A percentile compares a stretch with the other conserved stretches of the same genome.
Evolutionary conservation across 108 stramenopile species (phyloP).

Genomic region (Bacterosira constricta): DNA sequence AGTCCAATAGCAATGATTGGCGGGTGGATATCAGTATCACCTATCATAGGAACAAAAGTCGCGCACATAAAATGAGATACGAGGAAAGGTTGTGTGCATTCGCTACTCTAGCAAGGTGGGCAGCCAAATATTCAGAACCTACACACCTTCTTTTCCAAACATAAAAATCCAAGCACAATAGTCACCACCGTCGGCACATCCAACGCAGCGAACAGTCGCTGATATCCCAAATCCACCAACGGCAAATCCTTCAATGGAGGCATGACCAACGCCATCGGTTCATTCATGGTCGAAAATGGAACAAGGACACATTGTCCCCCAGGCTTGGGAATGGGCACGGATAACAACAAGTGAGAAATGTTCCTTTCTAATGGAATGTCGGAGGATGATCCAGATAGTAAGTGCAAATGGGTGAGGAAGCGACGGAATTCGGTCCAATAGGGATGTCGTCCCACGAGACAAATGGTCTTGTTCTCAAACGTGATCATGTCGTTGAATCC

Average conservation of each 20-base stretch:
- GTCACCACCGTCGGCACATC: constrained; percentile 87
- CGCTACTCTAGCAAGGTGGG: too few relatives aligned
- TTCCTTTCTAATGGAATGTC: constrained; percentile 80
- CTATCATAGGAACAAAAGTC: constrained; percentile 15
- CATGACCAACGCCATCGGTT: constrained; percentile 75
- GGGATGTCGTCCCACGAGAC: constrained; percentile 79
- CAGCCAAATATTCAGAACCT: background rate
- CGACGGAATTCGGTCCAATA: constrained; percentile 89
- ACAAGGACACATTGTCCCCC: constrained; percentile 79
- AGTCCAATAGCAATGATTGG: constrained; percentile 80
- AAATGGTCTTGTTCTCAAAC: constrained; percentile 88
- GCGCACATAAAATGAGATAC: too few relatives aligned
- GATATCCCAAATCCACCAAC: constrained; percentile 71
- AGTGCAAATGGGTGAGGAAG: constrained; percentile 82
- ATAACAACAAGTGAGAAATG: constrained; percentile 81
- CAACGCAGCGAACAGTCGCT: constrained; percentile 73
- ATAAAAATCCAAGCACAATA: constrained; percentile 78
- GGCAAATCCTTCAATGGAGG: constrained; percentile 85
- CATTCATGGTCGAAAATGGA: constrained; percentile 72
- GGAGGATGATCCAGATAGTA: constrained; percentile 72
- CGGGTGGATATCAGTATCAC: constrained; percentile 80
- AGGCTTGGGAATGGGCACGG: constrained; percentile 82
- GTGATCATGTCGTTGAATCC: constrained; percentile 82
- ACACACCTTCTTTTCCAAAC: constrained; percentile 79
- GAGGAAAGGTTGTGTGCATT: too few relatives aligned